Evolutionary conservation across 78 protist species (phyloP), one percentile per base, ranked within the genome.

Genomic region (Thecamonas trahens): DNA sequence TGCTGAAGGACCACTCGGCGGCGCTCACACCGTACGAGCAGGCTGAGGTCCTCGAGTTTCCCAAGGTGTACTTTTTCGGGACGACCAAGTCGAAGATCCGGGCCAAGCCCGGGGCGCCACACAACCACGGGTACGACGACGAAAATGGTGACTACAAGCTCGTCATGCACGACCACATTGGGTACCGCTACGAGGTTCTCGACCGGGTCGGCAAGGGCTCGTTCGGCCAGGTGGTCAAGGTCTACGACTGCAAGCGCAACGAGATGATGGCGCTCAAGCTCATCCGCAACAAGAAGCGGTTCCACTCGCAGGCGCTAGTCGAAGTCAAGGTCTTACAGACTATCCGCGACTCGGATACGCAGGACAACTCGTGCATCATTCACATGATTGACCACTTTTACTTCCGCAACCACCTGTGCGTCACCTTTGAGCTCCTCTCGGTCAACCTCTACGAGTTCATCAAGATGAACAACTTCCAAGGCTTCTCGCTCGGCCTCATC

Each of bases 301-400:
- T 91, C 70, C 85, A 90, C 69, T 72, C 78, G 37, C 99, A 97
- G 74, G 97, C 97, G 13, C 59, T 86, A 47, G 70, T 93, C 5
- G 99, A 97, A 55, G 95, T 91, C 11, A 60, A 76, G 67, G 60
- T 97, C 11, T 86, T 97, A 18, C 83, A 92, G 37, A 82, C 61
- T 37, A 38, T 87, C 14, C 7, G 32, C 61, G 13, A 7, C 59
- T 6, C 9, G 29, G 81, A 73, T 13, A 62, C 61, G 3, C 29
- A 57, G 7, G 81, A 62, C 63, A 0, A 20, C 32, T 0, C n/a
- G 62, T 29, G 76, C 72, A 40, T 70, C 20, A 65, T 91, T 18
- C 66, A 59, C 58, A 55, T 85, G 50, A 22, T 0, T 24, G 87
- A 78, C 18, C 22, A 44, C 67, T 91, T 87, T 74, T 38, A 61